Conservation (phyloP, 768 basidiomycete species). For the Phylloporus sp. region DNA sequence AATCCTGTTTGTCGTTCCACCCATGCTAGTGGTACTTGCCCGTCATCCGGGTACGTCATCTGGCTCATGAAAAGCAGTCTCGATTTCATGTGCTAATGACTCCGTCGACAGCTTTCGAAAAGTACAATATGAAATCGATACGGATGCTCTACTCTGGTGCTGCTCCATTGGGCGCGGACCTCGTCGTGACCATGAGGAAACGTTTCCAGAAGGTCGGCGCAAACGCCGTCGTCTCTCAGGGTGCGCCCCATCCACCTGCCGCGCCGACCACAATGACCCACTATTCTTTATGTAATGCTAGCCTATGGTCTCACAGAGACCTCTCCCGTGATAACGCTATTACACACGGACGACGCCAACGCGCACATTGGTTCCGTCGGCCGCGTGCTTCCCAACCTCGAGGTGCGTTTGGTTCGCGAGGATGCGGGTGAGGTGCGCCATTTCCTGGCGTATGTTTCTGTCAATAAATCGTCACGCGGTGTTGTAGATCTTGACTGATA, state of each 20-base stretch:
- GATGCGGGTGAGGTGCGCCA: constrained; percentile 43
- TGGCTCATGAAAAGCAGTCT: neutral
- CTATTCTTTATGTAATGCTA: too few relatives aligned
- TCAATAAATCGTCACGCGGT: neutral
- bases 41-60: constrained; percentile 55
- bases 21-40: constrained; percentile 72
- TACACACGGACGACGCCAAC: constrained; percentile 39
- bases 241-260: constrained; percentile 25
- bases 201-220: constrained; percentile 40
- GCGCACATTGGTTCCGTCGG: constrained; percentile 66
- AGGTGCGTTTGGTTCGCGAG: constrained; percentile 66
- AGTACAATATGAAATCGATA: constrained; percentile 63
- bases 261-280: neutral
- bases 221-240: constrained; percentile 46
- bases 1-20: constrained; percentile 62
- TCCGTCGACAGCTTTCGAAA: constrained; percentile 44
- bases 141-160: constrained; percentile 64
- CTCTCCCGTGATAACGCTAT: constrained; percentile 61
- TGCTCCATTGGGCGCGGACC: constrained; percentile 67
- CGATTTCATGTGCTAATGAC: neutral
- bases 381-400: constrained; percentile 64
- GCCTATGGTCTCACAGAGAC: constrained; percentile 84
- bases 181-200: constrained; percentile 46
- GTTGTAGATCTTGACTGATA: constrained; percentile 23
- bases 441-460: too few relatives aligned